These are phyloP conservation scores for Stevia rebaudiana DNA, from an alignment of 140 eudicot genomes.

Conservation along the genomic window DNA sequence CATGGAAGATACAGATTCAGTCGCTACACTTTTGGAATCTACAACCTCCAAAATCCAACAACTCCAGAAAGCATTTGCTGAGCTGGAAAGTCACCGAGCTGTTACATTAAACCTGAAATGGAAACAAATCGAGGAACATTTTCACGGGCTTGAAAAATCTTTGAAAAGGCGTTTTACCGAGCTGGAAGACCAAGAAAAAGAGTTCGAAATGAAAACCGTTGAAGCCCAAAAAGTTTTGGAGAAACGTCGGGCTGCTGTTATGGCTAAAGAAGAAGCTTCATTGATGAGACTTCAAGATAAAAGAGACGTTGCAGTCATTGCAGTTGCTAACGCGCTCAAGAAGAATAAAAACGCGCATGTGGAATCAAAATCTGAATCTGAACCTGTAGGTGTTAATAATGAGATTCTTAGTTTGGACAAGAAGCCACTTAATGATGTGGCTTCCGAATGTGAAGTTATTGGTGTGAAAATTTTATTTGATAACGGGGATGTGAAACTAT, in stretches of 20 bases:
- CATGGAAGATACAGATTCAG: slow-evolving; percentile 77
- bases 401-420: slow-evolving; percentile 30
- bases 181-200: slow-evolving; percentile 91
- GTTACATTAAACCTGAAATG: slow-evolving; percentile 81
- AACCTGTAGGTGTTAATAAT: neutral
- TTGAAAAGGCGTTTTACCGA: slow-evolving; percentile 93
- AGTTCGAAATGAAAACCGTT: slow-evolving; percentile 61
- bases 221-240: slow-evolving; percentile 52
- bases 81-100: slow-evolving; percentile 91
- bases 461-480: slow-evolving; percentile 23
- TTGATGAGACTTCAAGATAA: slow-evolving; percentile 71
- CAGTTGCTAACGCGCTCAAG: slow-evolving; percentile 39
- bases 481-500: slow-evolving; percentile 36
- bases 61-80: slow-evolving; percentile 96
- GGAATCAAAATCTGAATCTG: neutral
- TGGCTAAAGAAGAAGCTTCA: slow-evolving; percentile 76
- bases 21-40: slow-evolving; percentile 65
- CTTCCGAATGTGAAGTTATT: slow-evolving; percentile 25
- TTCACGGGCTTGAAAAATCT: slow-evolving; percentile 93
- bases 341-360: slow-evolving; percentile 36
- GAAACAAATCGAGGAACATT: slow-evolving; percentile 95
- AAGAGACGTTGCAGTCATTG: slow-evolving; percentile 73
- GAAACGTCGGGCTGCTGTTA: slow-evolving; percentile 70
- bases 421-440: slow-evolving; percentile 27
- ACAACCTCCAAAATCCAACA: slow-evolving; percentile 84